Percentiles rank a stretch among this genome's conserved stretches.
Conservation (phyloP, 495 filamentous ascomycete species). For the Hypoxylon fragiforme region DNA sequence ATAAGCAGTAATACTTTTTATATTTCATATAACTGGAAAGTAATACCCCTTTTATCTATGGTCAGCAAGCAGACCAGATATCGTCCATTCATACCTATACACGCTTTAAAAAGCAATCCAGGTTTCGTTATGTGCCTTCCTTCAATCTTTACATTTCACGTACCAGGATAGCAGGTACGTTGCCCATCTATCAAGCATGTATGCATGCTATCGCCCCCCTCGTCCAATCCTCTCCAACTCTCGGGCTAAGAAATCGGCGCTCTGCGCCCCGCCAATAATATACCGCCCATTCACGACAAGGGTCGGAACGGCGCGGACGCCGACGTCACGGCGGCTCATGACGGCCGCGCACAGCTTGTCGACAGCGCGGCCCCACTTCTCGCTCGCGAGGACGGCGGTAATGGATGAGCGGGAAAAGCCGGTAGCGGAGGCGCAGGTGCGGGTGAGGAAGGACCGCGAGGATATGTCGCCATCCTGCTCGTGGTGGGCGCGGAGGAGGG, state of each 20-base stretch:
- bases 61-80: too few species aligned
- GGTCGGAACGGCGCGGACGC: constrained; percentile 75
- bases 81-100: too few species aligned
- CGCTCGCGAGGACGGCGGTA: constrained; percentile 60
- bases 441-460: constrained; percentile 57
- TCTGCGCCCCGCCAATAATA: constrained; percentile 70
- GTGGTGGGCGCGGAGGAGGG: constrained; percentile 71
- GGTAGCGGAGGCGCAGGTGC: constrained; percentile 56
- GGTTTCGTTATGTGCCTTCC: too few species aligned
- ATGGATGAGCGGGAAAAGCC: constrained; percentile 58
- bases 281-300: constrained; percentile 70
- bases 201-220: constrained; percentile 2
- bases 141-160: too few species aligned
- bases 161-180: too few species aligned
- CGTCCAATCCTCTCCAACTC: constrained; percentile 48
- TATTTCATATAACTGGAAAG: too few species aligned
- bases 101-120: too few species aligned
- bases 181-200: not conserved
- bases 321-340: constrained; percentile 53
- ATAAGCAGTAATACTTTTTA: too few species aligned
- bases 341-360: constrained; percentile 30
- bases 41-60: too few species aligned
- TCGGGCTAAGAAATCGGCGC: constrained; percentile 44
- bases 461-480: constrained; percentile 77
- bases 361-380: constrained; percentile 39